Conservation (phyloP, 768 basidiomycete species). For the Tricholomella constricta region DNA sequence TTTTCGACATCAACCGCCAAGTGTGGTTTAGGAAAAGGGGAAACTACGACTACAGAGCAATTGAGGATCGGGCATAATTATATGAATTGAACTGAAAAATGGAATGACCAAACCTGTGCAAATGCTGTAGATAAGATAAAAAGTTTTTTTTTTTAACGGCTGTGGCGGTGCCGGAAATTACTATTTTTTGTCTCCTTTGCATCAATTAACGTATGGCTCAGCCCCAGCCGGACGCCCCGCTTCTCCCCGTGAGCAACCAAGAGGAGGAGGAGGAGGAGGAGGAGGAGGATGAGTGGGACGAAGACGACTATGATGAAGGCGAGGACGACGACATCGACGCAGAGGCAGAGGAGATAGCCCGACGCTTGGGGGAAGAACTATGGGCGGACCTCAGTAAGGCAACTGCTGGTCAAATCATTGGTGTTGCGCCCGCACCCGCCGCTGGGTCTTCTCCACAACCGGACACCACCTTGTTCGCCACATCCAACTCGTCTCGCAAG, state of each 20-base stretch:
- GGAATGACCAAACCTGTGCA: slow-evolving; percentile 31
- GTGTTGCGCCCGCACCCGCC: slow-evolving; percentile 10
- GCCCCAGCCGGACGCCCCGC: slow-evolving; percentile 4
- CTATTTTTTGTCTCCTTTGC: slow-evolving; percentile 4
- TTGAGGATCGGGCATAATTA: slow-evolving; percentile 9
- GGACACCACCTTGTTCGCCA: slow-evolving; percentile 9
- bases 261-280: slow-evolving; percentile 7
- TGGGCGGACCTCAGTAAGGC: slow-evolving; percentile 76
- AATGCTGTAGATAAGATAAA: slow-evolving; percentile 34
- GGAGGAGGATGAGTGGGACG: slow-evolving; percentile 41
- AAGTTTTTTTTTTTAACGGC: slow-evolving; percentile 9
- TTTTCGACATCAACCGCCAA: slow-evolving; percentile 50
- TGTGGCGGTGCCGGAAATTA: slow-evolving; percentile 10
- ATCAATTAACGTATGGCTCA: slow-evolving; percentile 12
- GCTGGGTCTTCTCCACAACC: neutral
- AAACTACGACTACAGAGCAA: slow-evolving; percentile 8
- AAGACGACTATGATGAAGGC: slow-evolving; percentile 53
- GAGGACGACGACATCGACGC: slow-evolving; percentile 66
- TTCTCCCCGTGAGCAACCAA: neutral
- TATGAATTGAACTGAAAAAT: slow-evolving; percentile 15
- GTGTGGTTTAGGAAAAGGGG: neutral
- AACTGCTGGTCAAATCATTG: slow-evolving; percentile 41
- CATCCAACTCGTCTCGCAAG: slow-evolving; percentile 36
- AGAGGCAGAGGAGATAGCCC: slow-evolving; percentile 74
- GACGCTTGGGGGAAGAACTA: slow-evolving; percentile 72